Percentiles rank a stretch among this genome's conserved stretches.
Conservation (phyloP, 148 eudicot species). For the Heliosperma pusillum region DNA sequence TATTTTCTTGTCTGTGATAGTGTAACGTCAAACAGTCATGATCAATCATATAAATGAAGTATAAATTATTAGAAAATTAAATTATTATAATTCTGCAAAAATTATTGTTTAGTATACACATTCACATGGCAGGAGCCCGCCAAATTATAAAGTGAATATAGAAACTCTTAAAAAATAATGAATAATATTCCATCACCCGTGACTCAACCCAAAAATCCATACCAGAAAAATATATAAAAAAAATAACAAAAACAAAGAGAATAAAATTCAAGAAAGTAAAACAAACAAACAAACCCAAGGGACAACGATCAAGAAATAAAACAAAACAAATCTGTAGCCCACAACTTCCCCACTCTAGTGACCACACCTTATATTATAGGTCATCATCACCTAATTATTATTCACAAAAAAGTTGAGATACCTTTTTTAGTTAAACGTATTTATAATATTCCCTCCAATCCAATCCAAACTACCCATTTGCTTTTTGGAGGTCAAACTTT, state of each 20-base stretch:
- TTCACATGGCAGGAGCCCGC: slow-evolving; percentile 8
- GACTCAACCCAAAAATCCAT: slow-evolving; percentile 26
- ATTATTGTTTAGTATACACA: neutral
- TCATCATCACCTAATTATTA: slow-evolving; percentile 25
- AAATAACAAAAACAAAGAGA: slow-evolving; percentile 31
- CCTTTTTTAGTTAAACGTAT: neutral
- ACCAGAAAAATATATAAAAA: slow-evolving; percentile 15
- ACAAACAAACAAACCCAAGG: slow-evolving; percentile 39
- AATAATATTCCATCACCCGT: slow-evolving; percentile 37
- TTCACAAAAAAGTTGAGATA: neutral
- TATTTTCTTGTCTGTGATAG: neutral
- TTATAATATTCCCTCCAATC: no score
- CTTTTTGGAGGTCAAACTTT: no score
- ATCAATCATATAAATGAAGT: neutral
- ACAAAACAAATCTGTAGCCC: slow-evolving; percentile 29
- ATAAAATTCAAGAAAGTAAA: slow-evolving; percentile 32
- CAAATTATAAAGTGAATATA: neutral
- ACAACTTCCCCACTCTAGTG: slow-evolving; percentile 21
- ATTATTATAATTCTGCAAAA: neutral
- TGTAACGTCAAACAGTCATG: neutral
- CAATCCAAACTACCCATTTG: no score
- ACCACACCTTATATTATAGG: slow-evolving; percentile 24
- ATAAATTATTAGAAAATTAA: neutral
- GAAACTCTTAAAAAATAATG: slow-evolving; percentile 16
- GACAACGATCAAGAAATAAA: slow-evolving; percentile 33